Conservation (phyloP, 257 asterid genomes). For the Dorcoceras hygrometricum region DNA sequence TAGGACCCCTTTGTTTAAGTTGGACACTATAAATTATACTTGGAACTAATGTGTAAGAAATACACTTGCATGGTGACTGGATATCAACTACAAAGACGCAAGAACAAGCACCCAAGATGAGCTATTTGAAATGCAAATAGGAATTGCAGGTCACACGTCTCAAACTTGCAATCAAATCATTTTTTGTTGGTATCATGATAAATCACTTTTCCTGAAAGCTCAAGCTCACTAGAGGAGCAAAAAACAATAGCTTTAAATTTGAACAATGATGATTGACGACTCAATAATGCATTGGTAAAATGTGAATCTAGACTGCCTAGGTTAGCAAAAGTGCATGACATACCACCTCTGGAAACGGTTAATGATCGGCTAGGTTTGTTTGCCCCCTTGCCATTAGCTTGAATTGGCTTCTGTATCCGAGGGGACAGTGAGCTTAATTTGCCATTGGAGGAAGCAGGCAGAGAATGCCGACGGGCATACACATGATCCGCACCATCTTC, state of each 20-base stretch:
- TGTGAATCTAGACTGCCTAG: neutral
- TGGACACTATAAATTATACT: neutral
- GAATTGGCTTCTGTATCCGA: slow-evolving; percentile 65
- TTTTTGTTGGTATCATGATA: neutral
- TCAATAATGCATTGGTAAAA: neutral
- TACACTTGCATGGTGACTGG: neutral
- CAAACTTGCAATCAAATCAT: too few species aligned
- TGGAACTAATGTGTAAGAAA: neutral
- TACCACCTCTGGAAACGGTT: slow-evolving; percentile 68
- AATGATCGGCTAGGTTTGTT: slow-evolving; percentile 47
- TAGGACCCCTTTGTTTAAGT: too few species aligned
- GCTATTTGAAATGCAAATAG: neutral
- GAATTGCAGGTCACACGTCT: neutral
- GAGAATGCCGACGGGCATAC: slow-evolving; percentile 68
- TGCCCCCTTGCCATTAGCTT: slow-evolving; percentile 64
- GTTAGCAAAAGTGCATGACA: slow-evolving; percentile 16
- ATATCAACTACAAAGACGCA: neutral
- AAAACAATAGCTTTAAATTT: neutral
- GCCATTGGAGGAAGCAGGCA: slow-evolving; percentile 60
- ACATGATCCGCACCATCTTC: slow-evolving; percentile 62
- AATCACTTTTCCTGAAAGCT: neutral
- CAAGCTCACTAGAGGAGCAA: neutral
- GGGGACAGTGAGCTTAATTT: slow-evolving; percentile 66
- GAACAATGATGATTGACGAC: neutral
- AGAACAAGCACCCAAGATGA: neutral